phyloP scores from a whole-genome alignment of 192 early-diverging fungal species.

The Coemansia sp. region DNA sequence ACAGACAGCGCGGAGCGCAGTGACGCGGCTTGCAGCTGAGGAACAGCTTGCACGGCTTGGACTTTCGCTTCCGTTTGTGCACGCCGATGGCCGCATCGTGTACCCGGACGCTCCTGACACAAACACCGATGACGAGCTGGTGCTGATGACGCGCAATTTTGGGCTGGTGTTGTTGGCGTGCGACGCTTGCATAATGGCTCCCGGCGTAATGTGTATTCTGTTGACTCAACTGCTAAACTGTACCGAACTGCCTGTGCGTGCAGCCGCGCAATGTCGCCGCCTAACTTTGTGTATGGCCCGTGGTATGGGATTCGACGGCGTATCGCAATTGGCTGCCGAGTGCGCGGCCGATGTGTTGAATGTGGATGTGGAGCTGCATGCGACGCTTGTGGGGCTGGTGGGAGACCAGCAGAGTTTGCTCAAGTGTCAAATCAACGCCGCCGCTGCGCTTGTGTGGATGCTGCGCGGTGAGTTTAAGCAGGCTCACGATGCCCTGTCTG shows the following conservation, averaged over 20 bases:
- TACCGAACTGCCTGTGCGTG: slow-evolving; percentile 5
- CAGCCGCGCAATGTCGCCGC: slow-evolving; percentile 22
- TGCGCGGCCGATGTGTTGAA: slow-evolving; percentile 29
- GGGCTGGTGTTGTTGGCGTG: slow-evolving; percentile 29
- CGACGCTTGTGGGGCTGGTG: slow-evolving; percentile 4
- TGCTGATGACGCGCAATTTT: slow-evolving; percentile 43
- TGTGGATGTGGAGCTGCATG: slow-evolving; percentile 23
- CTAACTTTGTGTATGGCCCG: slow-evolving; percentile 22
- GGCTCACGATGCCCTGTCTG: slow-evolving; percentile 5
- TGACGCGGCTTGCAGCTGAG: slow-evolving; percentile 32
- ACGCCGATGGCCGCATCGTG: slow-evolving; percentile 15
- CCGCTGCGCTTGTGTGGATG: slow-evolving; percentile 30
- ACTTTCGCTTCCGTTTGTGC: slow-evolving; percentile 23
- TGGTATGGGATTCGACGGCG: slow-evolving; percentile 11
- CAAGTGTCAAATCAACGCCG: slow-evolving; percentile 9
- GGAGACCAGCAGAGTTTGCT: background rate
- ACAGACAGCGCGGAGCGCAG: slow-evolving; percentile 21
- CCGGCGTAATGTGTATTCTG: slow-evolving; percentile 31
- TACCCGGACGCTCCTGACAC: slow-evolving; percentile 27
- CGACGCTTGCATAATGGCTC: slow-evolving; percentile 15
- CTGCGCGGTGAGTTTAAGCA: slow-evolving; percentile 24
- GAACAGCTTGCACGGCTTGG: slow-evolving; percentile 35
- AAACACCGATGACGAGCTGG: slow-evolving; percentile 16
- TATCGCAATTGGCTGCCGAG: slow-evolving; percentile 5
- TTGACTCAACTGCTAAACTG: slow-evolving; percentile 18